These are phyloP conservation scores for Apiospora arundinis DNA, from an alignment of 2,329 filamentous ascomycete genomes.

Conservation along the genomic window DNA sequence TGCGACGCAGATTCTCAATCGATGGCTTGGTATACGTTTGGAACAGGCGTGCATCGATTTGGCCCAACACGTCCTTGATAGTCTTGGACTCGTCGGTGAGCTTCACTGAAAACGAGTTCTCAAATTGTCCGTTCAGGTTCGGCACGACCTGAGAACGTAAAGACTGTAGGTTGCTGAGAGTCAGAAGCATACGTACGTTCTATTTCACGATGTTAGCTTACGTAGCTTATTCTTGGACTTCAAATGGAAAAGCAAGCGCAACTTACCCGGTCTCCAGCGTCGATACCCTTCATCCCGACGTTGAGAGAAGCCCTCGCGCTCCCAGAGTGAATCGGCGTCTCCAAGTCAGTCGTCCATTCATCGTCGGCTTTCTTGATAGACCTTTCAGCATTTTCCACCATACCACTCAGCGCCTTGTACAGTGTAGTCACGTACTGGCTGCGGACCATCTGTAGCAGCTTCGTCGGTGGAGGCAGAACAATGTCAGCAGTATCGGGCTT, in stretches of 20 bases:
- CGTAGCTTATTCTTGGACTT: neutral
- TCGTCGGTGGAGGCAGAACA: conserved; percentile 82
- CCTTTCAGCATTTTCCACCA: conserved; percentile 95
- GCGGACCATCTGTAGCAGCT: conserved; percentile 88
- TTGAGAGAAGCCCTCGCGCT: conserved; percentile 43
- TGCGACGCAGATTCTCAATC: conserved; percentile 69
- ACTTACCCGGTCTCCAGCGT: conserved; percentile 63
- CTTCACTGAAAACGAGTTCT: conserved; percentile 91
- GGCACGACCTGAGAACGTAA: conserved; percentile 85
- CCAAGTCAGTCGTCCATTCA: conserved; percentile 61
- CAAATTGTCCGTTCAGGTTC: conserved; percentile 88
- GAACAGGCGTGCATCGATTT: conserved; percentile 92
- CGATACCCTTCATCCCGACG: conserved; percentile 54
- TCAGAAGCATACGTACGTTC: conserved; percentile 93
- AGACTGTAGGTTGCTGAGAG: conserved; percentile 87
- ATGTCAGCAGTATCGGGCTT: conserved; percentile 79
- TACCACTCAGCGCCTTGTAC: conserved; percentile 91
- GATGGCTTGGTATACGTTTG: conserved; percentile 87
- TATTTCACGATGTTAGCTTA: conserved; percentile 47
- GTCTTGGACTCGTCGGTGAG: conserved; percentile 92
- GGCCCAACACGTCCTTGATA: conserved; percentile 85
- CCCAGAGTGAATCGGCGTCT: conserved; percentile 45
- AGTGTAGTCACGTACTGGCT: conserved; percentile 92
- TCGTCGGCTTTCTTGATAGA: conserved; percentile 69
- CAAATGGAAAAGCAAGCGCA: neutral